phyloP scores from a whole-genome alignment of 2,329 filamentous ascomycete genomes.

The Tolypocladium tundrense region DNA sequence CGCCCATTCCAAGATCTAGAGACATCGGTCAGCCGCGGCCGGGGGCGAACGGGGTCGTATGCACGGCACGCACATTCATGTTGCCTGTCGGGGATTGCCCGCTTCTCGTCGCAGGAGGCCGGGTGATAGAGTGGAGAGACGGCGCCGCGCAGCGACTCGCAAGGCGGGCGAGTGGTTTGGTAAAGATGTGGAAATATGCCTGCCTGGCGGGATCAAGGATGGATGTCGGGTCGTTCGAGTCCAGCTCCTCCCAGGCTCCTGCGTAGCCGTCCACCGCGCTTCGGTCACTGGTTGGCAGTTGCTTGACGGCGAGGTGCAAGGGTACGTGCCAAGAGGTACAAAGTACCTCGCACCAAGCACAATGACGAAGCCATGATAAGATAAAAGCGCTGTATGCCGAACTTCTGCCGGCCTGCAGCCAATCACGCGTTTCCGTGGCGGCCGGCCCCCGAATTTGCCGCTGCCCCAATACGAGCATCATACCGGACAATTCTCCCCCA shows the following conservation, averaged over 20 bases:
- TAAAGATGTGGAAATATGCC: not conserved
- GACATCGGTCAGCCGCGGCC: constrained; percentile 10
- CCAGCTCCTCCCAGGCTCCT: not conserved
- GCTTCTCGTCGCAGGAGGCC: not conserved
- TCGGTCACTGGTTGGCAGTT: not conserved
- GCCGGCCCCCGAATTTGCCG: not conserved
- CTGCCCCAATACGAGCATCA: not conserved
- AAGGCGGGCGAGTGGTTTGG: not conserved
- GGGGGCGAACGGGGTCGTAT: constrained; percentile 2
- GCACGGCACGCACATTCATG: constrained; percentile 45
- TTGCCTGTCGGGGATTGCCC: constrained; percentile 8
- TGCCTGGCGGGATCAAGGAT: not conserved
- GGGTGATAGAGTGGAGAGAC: not conserved
- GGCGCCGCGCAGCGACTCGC: not conserved
- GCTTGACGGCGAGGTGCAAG: not conserved
- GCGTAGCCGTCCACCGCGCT: not conserved
- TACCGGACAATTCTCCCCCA: not conserved
- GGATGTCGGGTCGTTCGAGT: not conserved
- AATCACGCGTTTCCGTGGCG: constrained; percentile 14
- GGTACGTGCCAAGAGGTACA: constrained; percentile 3
- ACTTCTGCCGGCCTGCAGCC: constrained; percentile 11
- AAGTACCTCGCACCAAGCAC: not conserved
- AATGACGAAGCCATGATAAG: not conserved
- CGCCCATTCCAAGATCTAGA: constrained; percentile 91
- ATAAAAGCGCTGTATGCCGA: constrained; percentile 7